Conservation (phyloP, 2,329 filamentous ascomycete genomes). For the Atkinsonella texensis region DNA sequence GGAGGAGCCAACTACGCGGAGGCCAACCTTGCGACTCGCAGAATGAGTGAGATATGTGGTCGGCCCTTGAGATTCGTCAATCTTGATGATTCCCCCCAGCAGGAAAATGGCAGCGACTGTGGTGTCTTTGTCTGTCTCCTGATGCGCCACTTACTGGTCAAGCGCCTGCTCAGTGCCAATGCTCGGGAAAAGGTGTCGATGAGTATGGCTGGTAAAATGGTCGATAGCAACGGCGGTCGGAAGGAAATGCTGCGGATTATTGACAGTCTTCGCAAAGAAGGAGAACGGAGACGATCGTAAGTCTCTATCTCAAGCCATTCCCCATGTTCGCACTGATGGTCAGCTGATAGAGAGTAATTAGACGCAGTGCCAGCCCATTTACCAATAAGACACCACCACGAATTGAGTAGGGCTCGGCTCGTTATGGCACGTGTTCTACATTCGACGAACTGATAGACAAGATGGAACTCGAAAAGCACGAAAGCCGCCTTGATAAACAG, state of each 20-base stretch:
- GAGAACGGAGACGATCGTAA: slow-evolving; percentile 70
- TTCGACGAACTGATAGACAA: slow-evolving; percentile 16
- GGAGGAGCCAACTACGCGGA: slow-evolving; percentile 63
- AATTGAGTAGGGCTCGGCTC: slow-evolving; percentile 28
- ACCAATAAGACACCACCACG: slow-evolving; percentile 29
- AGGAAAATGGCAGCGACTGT: slow-evolving; percentile 87
- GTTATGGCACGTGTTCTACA: slow-evolving; percentile 18
- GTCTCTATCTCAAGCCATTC: slow-evolving; percentile 22
- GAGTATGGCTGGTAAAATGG: slow-evolving; percentile 76
- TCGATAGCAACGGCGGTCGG: slow-evolving; percentile 67
- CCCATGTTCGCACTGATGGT: neutral
- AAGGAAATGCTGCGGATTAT: slow-evolving; percentile 91
- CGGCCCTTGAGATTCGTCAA: slow-evolving; percentile 63
- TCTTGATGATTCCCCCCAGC: slow-evolving; percentile 75
- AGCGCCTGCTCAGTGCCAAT: slow-evolving; percentile 67
- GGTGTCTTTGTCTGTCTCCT: slow-evolving; percentile 92
- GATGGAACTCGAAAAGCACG: slow-evolving; percentile 4
- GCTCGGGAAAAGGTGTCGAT: slow-evolving; percentile 82
- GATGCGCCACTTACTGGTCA: slow-evolving; percentile 88
- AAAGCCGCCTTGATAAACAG: neutral
- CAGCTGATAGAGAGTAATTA: slow-evolving; percentile 7
- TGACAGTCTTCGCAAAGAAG: slow-evolving; percentile 75
- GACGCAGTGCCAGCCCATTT: slow-evolving; percentile 26
- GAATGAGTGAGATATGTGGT: slow-evolving; percentile 57
- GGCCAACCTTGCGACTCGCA: slow-evolving; percentile 55